Base-by-base conservation (phyloP, 441 rosid species). In the Geranium incanum region DNA sequence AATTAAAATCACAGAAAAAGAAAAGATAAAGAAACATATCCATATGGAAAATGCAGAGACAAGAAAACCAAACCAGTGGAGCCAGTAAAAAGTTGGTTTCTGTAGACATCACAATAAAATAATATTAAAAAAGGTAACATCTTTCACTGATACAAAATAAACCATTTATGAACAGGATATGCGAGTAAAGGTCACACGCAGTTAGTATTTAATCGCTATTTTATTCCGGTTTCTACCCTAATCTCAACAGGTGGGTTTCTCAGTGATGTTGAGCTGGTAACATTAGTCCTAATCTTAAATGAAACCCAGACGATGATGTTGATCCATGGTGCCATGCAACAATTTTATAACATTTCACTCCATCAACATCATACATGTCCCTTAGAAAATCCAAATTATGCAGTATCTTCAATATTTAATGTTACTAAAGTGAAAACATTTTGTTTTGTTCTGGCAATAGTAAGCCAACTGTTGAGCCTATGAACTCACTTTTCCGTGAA, bases 341-440 rank as follows among this genome's bases (percentile, higher is more conserved):
- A 50, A 13, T 50, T 3, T 18, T 50, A 50, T 12, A 50, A 50
- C 15, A 50, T 50, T 50, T 50, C 59, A 50, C 59, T 50, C 59
- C 59, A 50, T 50, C 59, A 50, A 50, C 59, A 50, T 50, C 59
- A 50, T 11, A n/a, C n/a, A 50, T 18, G 4, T 18, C 59, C n/a
- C 16, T 50, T 12, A 6, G 15, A 16, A 52, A 52, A 16, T 5
- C 3, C 23, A 57, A 57, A 57, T 57, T 3, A 57, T 57, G 63
- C 21, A 57, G 18, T 57, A 57, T 6, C 63, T 57, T 57, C 63
- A 57, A n/a, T 57, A 6, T 57, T 57, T 57, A 57, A 57, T 57
- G 59, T 18, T 50, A 50, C 15, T 50, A 50, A 50, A 50, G 59
- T 50, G n/a, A 13, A 50, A 18, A 50, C 59, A 50, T 18, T 28